Evolutionary conservation across 129 eudicot genomes (phyloP).

Genomic region (Chrysanthemum seticuspe): DNA sequence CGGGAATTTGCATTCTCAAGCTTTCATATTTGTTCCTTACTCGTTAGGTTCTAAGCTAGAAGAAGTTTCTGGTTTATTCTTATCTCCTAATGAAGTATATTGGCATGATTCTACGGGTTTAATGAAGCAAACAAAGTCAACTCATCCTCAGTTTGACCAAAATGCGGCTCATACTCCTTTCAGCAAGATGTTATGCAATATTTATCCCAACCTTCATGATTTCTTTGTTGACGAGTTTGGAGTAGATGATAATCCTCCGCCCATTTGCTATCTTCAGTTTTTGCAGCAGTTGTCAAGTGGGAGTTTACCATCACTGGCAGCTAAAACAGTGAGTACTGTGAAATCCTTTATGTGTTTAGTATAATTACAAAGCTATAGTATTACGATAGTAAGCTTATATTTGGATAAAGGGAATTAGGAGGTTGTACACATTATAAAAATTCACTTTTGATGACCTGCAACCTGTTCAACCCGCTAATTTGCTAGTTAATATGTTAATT

Average conservation of each 20-base stretch:
- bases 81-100: slow-evolving; percentile 59
- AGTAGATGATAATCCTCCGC: slow-evolving; percentile 56
- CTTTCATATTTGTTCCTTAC: neutral
- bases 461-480: neutral
- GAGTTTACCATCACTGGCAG: slow-evolving; percentile 46
- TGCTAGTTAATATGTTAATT: neutral
- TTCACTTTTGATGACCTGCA: no score
- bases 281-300: slow-evolving; percentile 53
- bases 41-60: slow-evolving; percentile 28
- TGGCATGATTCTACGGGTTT: slow-evolving; percentile 69
- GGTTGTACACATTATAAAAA: neutral
- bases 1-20: slow-evolving; percentile 39
- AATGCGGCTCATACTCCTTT: slow-evolving; percentile 12
- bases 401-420: no score
- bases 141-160: slow-evolving; percentile 18
- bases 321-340: slow-evolving; percentile 44
- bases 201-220: slow-evolving; percentile 58
- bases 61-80: slow-evolving; percentile 52
- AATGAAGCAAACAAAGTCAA: slow-evolving; percentile 32
- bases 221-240: slow-evolving; percentile 74
- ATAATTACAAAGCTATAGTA: no score
- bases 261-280: slow-evolving; percentile 50
- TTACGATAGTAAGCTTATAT: no score
- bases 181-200: slow-evolving; percentile 41
- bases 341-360: neutral